Conservation (phyloP, 805 yeast genomes). For the Danielozyma ontarioensis region DNA sequence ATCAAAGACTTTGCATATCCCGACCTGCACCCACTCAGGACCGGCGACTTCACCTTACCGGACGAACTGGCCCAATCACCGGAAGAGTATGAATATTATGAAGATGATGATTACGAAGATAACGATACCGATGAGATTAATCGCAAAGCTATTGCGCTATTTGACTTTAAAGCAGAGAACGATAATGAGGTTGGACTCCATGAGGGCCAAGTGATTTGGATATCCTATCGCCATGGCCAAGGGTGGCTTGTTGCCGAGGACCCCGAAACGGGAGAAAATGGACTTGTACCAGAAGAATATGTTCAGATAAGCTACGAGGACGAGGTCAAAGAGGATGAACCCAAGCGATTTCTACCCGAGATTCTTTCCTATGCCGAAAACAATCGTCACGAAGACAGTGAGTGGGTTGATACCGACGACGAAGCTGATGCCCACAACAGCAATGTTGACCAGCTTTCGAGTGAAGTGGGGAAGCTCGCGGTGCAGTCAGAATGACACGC, state of each 20-base stretch:
- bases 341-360: conserved; percentile 46
- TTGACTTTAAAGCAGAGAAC: conserved; percentile 88
- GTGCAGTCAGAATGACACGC: not conserved
- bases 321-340: conserved; percentile 27
- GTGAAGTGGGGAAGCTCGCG: not conserved
- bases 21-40: conserved; percentile 61
- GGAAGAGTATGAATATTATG: not conserved
- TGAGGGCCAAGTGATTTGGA: conserved; percentile 82
- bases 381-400: conserved; percentile 17
- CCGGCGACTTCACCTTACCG: conserved; percentile 39
- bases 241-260: conserved; percentile 97
- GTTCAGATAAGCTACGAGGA: conserved; percentile 49
- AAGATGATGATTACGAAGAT: conserved; percentile 4
- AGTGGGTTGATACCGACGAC: conserved; percentile 26
- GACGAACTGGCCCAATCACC: not conserved
- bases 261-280: conserved; percentile 71
- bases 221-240: conserved; percentile 90
- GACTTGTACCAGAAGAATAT: conserved; percentile 92
- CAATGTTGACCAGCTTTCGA: not conserved
- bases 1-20: conserved; percentile 84
- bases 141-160: conserved; percentile 74
- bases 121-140: conserved; percentile 30
- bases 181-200: conserved; percentile 78
- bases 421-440: conserved; percentile 18
- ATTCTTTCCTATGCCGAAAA: conserved; percentile 15